Percentiles rank a stretch among this genome's conserved stretches.
Evolutionary conservation across 768 basidiomycete species (phyloP).

Genomic region (Kwoniella europaea): DNA sequence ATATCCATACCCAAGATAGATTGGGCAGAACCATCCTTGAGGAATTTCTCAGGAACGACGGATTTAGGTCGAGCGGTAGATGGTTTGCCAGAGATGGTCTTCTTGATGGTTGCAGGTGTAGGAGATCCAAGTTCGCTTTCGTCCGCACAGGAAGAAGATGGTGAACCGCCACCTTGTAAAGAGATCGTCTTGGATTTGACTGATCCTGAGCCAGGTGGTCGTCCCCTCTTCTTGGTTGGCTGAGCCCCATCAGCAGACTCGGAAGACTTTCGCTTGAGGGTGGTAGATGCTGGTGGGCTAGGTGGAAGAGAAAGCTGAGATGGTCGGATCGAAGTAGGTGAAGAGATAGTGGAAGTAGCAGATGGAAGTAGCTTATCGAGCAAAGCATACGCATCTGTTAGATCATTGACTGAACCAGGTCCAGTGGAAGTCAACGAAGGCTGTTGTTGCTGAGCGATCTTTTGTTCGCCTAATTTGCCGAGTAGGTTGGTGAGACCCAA

Average conservation of each 20-base stretch:
- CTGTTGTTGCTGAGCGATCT: not conserved
- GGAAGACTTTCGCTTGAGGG: constrained; percentile 40
- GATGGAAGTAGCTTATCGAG: constrained; percentile 25
- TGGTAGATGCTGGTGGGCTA: constrained; percentile 16
- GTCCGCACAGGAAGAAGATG: constrained; percentile 9
- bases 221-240: constrained; percentile 31
- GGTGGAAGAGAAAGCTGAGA: constrained; percentile 17
- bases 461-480: constrained; percentile 13
- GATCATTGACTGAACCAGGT: constrained; percentile 4
- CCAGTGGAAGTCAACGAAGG: not conserved
- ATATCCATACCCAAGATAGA: constrained; percentile 37
- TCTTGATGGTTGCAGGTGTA: constrained; percentile 24
- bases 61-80: constrained; percentile 45
- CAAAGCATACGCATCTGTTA: constrained; percentile 23
- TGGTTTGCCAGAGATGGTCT: constrained; percentile 40
- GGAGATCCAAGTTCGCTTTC: constrained; percentile 17
- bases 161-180: constrained; percentile 15
- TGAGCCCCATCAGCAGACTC: constrained; percentile 21
- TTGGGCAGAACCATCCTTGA: constrained; percentile 42
- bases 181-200: constrained; percentile 28
- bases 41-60: constrained; percentile 48
- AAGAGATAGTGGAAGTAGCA: constrained; percentile 4
- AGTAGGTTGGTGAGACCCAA: constrained; percentile 36
- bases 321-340: constrained; percentile 22
- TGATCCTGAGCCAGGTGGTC: constrained; percentile 28